These are phyloP conservation scores for Diaporthe citriasiana DNA, from an alignment of 2,329 filamentous ascomycete species.

Conservation along the genomic window DNA sequence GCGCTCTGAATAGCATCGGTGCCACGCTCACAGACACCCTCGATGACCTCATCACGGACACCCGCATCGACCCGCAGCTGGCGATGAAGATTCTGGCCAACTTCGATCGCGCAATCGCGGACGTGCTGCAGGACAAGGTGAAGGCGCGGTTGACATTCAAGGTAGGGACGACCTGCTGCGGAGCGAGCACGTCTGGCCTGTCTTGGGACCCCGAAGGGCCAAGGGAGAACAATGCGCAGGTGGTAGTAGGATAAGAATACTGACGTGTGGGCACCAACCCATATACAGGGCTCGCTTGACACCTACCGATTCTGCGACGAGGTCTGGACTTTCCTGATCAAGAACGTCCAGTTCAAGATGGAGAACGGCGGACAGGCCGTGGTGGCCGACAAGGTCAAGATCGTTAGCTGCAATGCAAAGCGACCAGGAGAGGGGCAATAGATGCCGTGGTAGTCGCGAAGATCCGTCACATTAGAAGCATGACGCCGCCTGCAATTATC, in stretches of 20 bases:
- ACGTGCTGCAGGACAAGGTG: conserved; percentile 92
- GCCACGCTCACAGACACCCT: conserved; percentile 95
- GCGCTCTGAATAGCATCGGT: conserved; percentile 77
- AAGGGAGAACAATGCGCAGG: not conserved
- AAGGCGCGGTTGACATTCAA: conserved; percentile 95
- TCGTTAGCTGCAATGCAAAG: conserved; percentile 97
- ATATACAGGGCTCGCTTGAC: conserved; percentile 86
- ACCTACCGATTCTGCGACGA: conserved; percentile 99
- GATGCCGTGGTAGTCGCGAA: not conserved
- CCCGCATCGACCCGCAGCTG: conserved; percentile 96
- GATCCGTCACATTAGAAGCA: not conserved
- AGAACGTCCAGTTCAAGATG: conserved; percentile 99
- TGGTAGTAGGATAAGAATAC: not conserved
- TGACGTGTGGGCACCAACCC: conserved; percentile 43
- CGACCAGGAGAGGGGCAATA: conserved; percentile 61
- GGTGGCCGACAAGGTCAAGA: conserved; percentile 94
- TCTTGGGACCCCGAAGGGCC: not conserved
- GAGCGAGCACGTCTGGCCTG: not conserved
- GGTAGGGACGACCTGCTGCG: conserved; percentile 65
- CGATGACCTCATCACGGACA: conserved; percentile 94
- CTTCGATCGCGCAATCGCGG: conserved; percentile 94
- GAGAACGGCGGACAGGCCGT: conserved; percentile 82
- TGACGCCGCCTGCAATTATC: not conserved
- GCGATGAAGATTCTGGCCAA: conserved; percentile 98
- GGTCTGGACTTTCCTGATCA: conserved; percentile 99